Conservation (phyloP, 1,284 basidiomycete genomes). For the Ganoderma boninense region DNA sequence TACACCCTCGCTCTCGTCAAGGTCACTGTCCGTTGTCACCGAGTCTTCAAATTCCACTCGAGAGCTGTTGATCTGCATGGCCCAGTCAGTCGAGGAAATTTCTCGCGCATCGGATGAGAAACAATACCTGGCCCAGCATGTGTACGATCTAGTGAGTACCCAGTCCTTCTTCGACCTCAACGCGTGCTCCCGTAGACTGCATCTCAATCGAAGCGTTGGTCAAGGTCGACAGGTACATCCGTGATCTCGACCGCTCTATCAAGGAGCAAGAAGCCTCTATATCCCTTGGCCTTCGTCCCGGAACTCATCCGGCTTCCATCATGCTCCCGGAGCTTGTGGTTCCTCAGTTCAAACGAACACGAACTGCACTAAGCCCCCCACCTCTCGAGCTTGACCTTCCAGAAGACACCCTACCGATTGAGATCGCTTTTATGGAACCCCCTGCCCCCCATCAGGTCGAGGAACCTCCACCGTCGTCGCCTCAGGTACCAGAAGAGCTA, state of each 20-base stretch:
- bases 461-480: neutral
- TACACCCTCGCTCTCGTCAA: conserved; percentile 2
- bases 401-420: conserved; percentile 1
- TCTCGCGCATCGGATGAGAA: conserved; percentile 76
- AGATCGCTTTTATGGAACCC: conserved; percentile 1
- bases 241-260: conserved; percentile 78
- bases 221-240: conserved; percentile 74
- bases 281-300: conserved; percentile 59
- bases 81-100: conserved; percentile 65
- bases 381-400: conserved; percentile 27
- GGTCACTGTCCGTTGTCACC: conserved; percentile 14
- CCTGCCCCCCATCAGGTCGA: neutral
- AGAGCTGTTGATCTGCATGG: conserved; percentile 63
- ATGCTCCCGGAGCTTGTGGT: conserved; percentile 66
- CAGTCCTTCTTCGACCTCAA: neutral
- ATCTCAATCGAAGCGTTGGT: neutral
- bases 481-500: neutral
- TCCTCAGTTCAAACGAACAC: conserved; percentile 58
- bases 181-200: conserved; percentile 12
- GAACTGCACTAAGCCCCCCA: conserved; percentile 50
- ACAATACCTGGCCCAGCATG: conserved; percentile 73
- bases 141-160: conserved; percentile 67
- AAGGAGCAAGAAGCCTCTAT: conserved; percentile 74
- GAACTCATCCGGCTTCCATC: conserved; percentile 60
- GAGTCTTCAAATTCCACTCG: conserved; percentile 50